Percentiles rank a stretch among this genome's conserved stretches.
phyloP scores from a whole-genome alignment of 1,284 basidiomycete genomes.

The Ceratobasidium sp. region DNA sequence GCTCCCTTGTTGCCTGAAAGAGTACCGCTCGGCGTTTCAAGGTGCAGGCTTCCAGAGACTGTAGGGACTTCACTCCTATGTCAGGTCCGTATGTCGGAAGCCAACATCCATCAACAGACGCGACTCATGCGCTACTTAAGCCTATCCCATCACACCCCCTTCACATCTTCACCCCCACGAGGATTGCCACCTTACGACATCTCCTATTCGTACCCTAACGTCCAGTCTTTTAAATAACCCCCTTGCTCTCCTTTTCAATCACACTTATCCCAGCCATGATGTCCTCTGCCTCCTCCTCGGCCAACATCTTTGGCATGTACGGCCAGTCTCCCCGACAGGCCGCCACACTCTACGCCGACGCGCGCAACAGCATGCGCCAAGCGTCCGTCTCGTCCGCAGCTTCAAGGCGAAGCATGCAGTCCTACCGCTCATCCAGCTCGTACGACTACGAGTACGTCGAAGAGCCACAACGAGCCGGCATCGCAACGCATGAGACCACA shows the following conservation, averaged over 20 bases:
- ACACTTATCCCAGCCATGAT: background rate
- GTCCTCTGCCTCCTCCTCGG: slow-evolving; percentile 30
- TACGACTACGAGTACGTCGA: slow-evolving; percentile 10
- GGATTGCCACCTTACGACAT: slow-evolving; percentile 26
- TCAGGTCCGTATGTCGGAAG: background rate
- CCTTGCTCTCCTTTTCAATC: background rate
- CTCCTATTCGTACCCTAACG: background rate
- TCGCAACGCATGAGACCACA: background rate
- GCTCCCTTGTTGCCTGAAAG: slow-evolving; percentile 25
- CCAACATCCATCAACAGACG: slow-evolving; percentile 15
- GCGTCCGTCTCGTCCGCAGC: slow-evolving; percentile 23
- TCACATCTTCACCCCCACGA: slow-evolving; percentile 16
- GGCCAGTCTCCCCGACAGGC: slow-evolving; percentile 34
- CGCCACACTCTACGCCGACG: slow-evolving; percentile 26
- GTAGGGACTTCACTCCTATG: slow-evolving; percentile 24
- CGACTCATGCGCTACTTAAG: slow-evolving; percentile 21
- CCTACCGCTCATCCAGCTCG: slow-evolving; percentile 3
- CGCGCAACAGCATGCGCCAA: slow-evolving; percentile 28
- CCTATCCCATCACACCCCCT: background rate
- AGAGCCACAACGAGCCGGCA: background rate
- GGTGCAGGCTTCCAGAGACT: slow-evolving; percentile 18
- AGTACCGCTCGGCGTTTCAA: background rate
- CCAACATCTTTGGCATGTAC: slow-evolving; percentile 34
- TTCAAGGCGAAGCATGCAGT: slow-evolving; percentile 26
- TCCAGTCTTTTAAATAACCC: slow-evolving; percentile 16